Conservation (phyloP, 805 yeast species). For the Cyberlindnera subsufficiens region DNA sequence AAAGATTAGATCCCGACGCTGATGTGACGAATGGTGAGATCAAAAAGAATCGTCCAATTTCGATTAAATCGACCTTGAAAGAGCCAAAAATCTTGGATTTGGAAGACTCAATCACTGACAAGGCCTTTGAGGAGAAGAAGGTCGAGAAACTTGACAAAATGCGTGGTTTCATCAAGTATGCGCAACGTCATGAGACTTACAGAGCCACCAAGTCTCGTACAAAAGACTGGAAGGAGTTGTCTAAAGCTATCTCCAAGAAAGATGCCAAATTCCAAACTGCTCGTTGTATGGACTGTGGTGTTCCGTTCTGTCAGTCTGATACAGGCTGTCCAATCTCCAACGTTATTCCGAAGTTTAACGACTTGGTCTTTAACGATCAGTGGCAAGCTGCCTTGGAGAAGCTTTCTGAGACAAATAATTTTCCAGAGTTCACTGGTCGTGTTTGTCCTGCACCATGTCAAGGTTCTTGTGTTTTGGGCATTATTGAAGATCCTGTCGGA, state of each 20-base stretch:
- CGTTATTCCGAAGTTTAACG: slow-evolving; percentile 97
- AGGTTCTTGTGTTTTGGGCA: slow-evolving; percentile 93
- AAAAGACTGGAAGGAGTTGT: slow-evolving; percentile 89
- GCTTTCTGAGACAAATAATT: slow-evolving; percentile 91
- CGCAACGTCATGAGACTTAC: slow-evolving; percentile 81
- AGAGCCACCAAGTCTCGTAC: slow-evolving; percentile 71
- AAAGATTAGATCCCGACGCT: slow-evolving; percentile 69
- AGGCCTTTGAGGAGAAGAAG: slow-evolving; percentile 57
- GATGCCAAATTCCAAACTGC: slow-evolving; percentile 92
- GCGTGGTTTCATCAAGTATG: slow-evolving; percentile 91
- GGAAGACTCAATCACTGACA: slow-evolving; percentile 81
- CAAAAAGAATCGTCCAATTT: slow-evolving; percentile 26
- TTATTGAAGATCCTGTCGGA: slow-evolving; percentile 92
- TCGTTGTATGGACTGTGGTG: slow-evolving; percentile 99
- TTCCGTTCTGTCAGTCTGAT: slow-evolving; percentile 97
- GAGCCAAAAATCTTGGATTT: slow-evolving; percentile 89
- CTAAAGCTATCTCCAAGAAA: slow-evolving; percentile 72
- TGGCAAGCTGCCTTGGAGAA: slow-evolving; percentile 94
- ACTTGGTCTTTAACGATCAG: slow-evolving; percentile 87
- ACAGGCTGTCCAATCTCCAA: slow-evolving; percentile 98
- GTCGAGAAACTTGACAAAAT: slow-evolving; percentile 67
- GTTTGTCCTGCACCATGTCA: slow-evolving; percentile 99
- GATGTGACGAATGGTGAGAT: slow-evolving; percentile 91
- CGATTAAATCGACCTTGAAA: slow-evolving; percentile 28
- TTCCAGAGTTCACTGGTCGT: slow-evolving; percentile 98